Conservation (phyloP, 2,329 filamentous ascomycete species). For the Colletotrichum camelliae region DNA sequence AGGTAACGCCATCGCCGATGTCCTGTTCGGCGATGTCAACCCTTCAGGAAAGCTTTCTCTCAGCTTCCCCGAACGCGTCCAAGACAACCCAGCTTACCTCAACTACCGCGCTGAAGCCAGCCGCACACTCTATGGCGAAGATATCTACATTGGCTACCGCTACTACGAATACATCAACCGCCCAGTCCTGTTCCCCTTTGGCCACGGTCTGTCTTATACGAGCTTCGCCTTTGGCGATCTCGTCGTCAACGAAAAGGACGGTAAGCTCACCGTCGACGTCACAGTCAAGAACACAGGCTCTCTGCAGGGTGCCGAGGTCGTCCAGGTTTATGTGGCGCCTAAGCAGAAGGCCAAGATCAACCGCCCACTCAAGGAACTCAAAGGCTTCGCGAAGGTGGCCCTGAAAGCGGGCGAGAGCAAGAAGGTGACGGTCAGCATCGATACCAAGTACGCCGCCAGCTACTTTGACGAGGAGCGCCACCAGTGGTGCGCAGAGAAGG, state of each 20-base stretch:
- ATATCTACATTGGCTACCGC: conserved; percentile 75
- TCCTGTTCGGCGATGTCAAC: conserved; percentile 71
- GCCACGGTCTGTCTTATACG: conserved; percentile 75
- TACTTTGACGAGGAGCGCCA: conserved; percentile 74
- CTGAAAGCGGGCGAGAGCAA: conserved; percentile 65
- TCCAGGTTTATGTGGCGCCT: conserved; percentile 55
- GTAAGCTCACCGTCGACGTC: conserved; percentile 49
- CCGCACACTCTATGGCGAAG: conserved; percentile 72
- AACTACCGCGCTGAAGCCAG: conserved; percentile 71
- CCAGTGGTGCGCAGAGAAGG: conserved; percentile 71
- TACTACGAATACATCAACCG: conserved; percentile 70
- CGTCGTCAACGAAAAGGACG: conserved; percentile 41
- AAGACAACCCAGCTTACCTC: conserved; percentile 74
- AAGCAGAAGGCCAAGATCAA: conserved; percentile 54
- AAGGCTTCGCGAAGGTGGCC: conserved; percentile 62
- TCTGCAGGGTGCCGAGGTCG: conserved; percentile 49
- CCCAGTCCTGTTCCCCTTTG: conserved; percentile 70
- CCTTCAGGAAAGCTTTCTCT: conserved; percentile 77
- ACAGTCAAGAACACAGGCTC: conserved; percentile 61
- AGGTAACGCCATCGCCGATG: conserved; percentile 74
- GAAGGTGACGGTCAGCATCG: conserved; percentile 58
- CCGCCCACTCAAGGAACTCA: conserved; percentile 58
- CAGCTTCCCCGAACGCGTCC: conserved; percentile 66
- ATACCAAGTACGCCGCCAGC: conserved; percentile 69
- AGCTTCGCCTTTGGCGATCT: conserved; percentile 59